Base-by-base conservation (phyloP, 2,329 filamentous ascomycete genomes). In the Aspergillus terreus region DNA sequence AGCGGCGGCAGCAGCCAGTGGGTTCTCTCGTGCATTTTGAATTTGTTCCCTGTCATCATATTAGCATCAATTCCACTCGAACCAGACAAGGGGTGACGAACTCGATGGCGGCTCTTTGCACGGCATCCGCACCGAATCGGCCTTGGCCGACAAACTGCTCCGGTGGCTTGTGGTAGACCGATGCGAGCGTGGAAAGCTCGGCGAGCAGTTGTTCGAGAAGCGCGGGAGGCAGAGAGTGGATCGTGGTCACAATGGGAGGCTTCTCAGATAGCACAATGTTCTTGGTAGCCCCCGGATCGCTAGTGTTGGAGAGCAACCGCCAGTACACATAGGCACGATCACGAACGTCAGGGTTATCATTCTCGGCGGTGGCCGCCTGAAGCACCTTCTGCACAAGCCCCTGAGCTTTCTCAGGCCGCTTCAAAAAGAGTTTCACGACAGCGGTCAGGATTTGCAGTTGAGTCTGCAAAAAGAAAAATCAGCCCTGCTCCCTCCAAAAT, bases 251-350 rank as follows among this genome's bases (percentile, higher is more conserved):
- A 66, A 99, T 99, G 27, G 91, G 87, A 4, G 94, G 94, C 71
- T 96, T 96, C 61, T 95, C 88, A 4, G 94, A 95, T 33, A 99
- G 83, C 41, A 99, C 85, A 60, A 99, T 90, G 62, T 83, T 91
- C 86, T 95, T 96, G 52, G 94, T 91, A 55, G 95, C 82, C 58
- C 94, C 86, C 27, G 92, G 84, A 67, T 97, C 92, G 51, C 90
- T 94, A 2, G 74, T 77, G 56, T 75, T 76, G 19, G 94, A 97
- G 7, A 99, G 78, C 46, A 99, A 79, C 68, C 94, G 88, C 94
- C 94, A 99, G 77, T 99, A 99, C 38, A 97, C 90, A 68, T 97
- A 99, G 50, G 94, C 94, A 72, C 94, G 84, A 71, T 99, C 94
- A 61, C 94, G 86, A 62, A 97, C 95, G 74, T 99, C 94, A 0